A percentile compares a stretch with the other conserved stretches of the same genome.
Conservation (phyloP, 305 asterid species). For the Rubia tinctorum region DNA sequence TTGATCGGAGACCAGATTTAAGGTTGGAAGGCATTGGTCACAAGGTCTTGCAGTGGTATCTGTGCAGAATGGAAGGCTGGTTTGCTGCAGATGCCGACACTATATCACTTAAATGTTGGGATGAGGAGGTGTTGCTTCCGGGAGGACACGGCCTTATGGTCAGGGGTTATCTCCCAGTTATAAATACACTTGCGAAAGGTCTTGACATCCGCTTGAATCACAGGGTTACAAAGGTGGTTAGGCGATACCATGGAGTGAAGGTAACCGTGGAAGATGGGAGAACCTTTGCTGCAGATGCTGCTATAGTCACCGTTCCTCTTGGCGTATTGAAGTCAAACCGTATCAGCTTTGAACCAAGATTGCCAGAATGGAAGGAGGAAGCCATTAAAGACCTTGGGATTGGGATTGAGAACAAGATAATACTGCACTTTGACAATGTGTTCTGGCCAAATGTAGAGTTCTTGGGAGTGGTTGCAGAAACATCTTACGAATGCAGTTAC, state of each 20-base stretch:
- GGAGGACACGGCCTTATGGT: constrained; percentile 99
- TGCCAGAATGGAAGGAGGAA: constrained; percentile 92
- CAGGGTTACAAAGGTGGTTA: constrained; percentile 71
- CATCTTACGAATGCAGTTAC: constrained; percentile 86
- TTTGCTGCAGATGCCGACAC: constrained; percentile 99
- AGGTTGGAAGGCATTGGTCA: constrained; percentile 80
- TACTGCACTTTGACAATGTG: constrained; percentile 67
- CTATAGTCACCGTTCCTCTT: constrained; percentile 79
- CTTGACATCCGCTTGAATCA: constrained; percentile 86
- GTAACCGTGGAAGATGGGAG: constrained; percentile 85
- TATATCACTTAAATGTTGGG: constrained; percentile 93
- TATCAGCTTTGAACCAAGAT: constrained; percentile 78
- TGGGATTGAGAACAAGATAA: constrained; percentile 96
- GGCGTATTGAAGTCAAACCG: constrained; percentile 81
- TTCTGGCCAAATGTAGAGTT: constrained; percentile 99
- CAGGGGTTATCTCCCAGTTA: constrained; percentile 89
- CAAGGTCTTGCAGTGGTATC: constrained; percentile 95
- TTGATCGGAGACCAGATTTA: constrained; percentile 75
- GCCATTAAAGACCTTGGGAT: constrained; percentile 86
- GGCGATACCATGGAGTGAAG: constrained; percentile 78
- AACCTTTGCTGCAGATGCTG: constrained; percentile 92
- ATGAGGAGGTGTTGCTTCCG: constrained; percentile 93
- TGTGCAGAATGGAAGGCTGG: constrained; percentile 99
- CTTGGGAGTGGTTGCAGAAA: constrained; percentile 90
- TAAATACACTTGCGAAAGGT: constrained; percentile 91